These are phyloP conservation scores for Carpinus viminea DNA, from an alignment of 306 rosid species.

Conservation along the genomic window DNA sequence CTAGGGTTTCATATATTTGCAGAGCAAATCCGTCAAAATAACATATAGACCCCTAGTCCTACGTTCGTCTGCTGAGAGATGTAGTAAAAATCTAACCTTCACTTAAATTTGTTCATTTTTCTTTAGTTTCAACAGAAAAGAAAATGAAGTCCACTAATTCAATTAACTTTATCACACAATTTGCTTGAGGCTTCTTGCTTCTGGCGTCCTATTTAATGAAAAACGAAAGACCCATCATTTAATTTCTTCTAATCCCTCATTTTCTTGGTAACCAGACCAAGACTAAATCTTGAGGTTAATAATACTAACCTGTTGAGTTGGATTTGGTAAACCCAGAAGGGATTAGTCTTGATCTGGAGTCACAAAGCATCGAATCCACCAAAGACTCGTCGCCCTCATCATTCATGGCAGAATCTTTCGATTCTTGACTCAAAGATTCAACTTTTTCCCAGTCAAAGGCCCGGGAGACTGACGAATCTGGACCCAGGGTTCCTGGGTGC, in stretches of 20 bases:
- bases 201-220: neutral
- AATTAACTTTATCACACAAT: too few relatives aligned
- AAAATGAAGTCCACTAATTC: neutral
- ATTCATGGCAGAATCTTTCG: slow-evolving; percentile 34
- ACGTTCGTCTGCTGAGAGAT: neutral
- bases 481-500: slow-evolving; percentile 43
- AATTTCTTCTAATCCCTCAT: neutral
- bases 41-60: neutral
- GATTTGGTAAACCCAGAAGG: slow-evolving; percentile 59
- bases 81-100: neutral
- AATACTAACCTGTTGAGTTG: slow-evolving; percentile 49
- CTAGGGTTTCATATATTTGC: neutral
- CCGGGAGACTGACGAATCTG: slow-evolving; percentile 26
- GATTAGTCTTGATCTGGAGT: slow-evolving; percentile 52
- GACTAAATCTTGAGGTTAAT: neutral
- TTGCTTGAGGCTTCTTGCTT: neutral
- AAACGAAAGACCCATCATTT: neutral
- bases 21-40: neutral
- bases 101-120: neutral
- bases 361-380: slow-evolving; percentile 60
- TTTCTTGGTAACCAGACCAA: slow-evolving; percentile 12
- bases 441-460: slow-evolving; percentile 11
- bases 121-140: neutral
- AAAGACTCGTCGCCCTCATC: slow-evolving; percentile 38
- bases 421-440: slow-evolving; percentile 27